Base-by-base conservation (phyloP, 257 asterid genomes). In the Craterostigma plantagineum region DNA sequence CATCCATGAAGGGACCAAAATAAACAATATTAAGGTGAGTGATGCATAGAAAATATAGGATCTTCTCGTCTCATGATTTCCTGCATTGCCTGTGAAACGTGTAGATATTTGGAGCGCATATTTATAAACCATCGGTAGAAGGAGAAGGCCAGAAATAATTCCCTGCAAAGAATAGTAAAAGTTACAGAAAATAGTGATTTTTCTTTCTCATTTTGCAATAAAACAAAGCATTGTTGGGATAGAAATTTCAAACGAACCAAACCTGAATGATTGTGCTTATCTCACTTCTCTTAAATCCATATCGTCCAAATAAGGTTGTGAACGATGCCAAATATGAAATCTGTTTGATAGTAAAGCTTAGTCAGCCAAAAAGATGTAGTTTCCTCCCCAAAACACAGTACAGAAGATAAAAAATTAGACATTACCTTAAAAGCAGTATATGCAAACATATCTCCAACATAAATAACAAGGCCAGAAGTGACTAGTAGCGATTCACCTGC, bases 401-500 rank as follows among this genome's bases (percentile, higher is more conserved):
- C 59, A 51, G 59, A 67, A 60, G 36, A 38, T 34, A 65, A 61
- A 48, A n/a, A 23, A 13, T 48, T 57, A 38, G 58, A 48, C 61
- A 77, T 59, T 56, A 73, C 98, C 61, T 79, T 76, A 48, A 78
- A 60, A 68, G 65, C 63, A 44, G 93, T 75, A 56, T 52, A 64
- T 41, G 78, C 63, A 43, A 67, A 46, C 94, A 79, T 77, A 69
- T 90, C 99, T 51, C 95, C 92, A 38, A 73, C 62, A 63, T 79
- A 90, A 58, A 75, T 53, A 12, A 90, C 87, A 49, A 90, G 80
- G 48, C 99, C 99, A 53, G 77, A 59, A 44, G 92, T 71, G 60
- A 75, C 94, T 56, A 83, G 74, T 63, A 90, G 87, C 1, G 82
- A 75, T 68, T 90, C 99, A 51, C 99, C 99, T 90, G 75, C 72